Base-by-base conservation (phyloP, 164 flowering plant species). In the Litsea cubeba region DNA sequence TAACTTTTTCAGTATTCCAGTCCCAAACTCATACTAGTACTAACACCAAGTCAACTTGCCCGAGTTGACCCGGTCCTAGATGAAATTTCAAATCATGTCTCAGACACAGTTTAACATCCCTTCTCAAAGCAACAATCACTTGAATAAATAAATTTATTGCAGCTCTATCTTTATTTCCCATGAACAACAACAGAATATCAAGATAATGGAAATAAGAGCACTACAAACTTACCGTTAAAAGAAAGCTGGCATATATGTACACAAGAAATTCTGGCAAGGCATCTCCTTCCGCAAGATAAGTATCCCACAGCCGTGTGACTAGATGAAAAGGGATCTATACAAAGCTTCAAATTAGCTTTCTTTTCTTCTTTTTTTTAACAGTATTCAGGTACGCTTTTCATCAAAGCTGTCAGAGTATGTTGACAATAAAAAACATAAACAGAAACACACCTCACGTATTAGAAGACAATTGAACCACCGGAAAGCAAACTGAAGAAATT, bases 381-480 rank as follows among this genome's bases (percentile, higher is more conserved):
- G 46, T 35, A 35, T 35, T 35, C 46, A 35, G 10, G 46, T 35
- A 10, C 6, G 46, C 46, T 6, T 1, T 35, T 30, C 14, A 68
- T 18, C 46, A 62, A 40, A 46, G 5, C 15, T 46, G 35, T 68
- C 17, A 17, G 12, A 71, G 30, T 58, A 35, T 35, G 20, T 20
- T 35, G 26, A 5, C 22, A 65, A 50, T 15, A 54, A 54, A 68
- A 68, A 22, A 4, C 2, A 4, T 2, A 69, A 28, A 84, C 0
- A 40, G 46, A 40, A 40, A 40, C 46, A 74, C 71, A 95, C 99
- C 99, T 95, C 99, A 26, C 99, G 95, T 79, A 95, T 95, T 58
- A 95, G 82, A 82, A 95, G 97, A 84, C 99, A 95, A 80, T 95
- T 95, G 85, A 92, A 92, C 99, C 99, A 95, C 26, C 98, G 99